Evolutionary conservation across 2,329 filamentous ascomycete genomes (phyloP), one percentile per base, ranked within the genome.

Genomic region (Sporothrix mexicana): DNA sequence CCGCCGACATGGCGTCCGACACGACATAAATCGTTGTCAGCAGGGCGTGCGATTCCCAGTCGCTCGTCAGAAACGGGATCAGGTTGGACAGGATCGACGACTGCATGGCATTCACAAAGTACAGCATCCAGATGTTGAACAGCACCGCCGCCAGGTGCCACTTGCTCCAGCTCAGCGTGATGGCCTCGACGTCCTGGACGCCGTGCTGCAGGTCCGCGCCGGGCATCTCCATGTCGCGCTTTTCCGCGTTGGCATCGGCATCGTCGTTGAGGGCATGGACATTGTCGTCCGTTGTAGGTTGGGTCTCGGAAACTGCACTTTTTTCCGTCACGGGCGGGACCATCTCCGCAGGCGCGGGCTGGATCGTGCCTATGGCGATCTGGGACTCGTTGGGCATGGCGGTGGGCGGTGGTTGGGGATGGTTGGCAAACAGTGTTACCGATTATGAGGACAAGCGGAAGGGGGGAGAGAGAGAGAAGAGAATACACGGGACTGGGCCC

Each of bases 31-130:
- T 59, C 10, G 53, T 53, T 0, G 67, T 70, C 8, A 70, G 51
- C 9, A 70, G 67, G 6, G 67, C 30, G 30, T 70, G 67, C 2
- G 67, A 59, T 12, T 57, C 49, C 30, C 25, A 70, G 67, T 57
- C 67, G 36, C 51, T 59, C 36, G 67, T 70, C 30, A 70, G 2
- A n/a, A 59, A 70, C 6, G 67, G 67, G 3, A 45, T 70, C 17
- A 67, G 23, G 62, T 67, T 67, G 45, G 17, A 43, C 30, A 70
- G 67, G 13, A 70, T 70, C 17, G 67, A 70, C 17, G 67, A 57
- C 51, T 70, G 67, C 49, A 70, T 57, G 10, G 67, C 67, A 36
- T 70, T 70, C 15, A 69, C 67, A 43, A 69, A 69, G 67, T 69
- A 69, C 0, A 69, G 67, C 67, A 69, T 55, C 47, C 47, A 69